Evolutionary conservation across 164 flowering plant genomes (phyloP), one percentile per base, ranked within the genome.

Genomic region (Chimonanthus salicifolius): DNA sequence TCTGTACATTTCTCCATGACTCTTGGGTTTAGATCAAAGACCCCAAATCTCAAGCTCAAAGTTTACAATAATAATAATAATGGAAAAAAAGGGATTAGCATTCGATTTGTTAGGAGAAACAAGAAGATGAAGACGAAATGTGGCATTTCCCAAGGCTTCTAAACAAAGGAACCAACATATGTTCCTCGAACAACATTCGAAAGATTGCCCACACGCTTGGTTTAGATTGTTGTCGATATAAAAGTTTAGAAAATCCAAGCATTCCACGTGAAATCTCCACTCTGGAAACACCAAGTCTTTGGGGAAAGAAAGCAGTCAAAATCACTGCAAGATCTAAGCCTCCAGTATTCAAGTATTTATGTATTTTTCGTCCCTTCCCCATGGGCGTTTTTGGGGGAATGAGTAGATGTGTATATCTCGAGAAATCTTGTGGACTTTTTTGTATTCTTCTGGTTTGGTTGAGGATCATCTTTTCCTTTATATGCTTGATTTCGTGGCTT

Each of bases 71-170:
- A 33, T 33, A 33, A 33, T 33, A 33, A 33, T 33, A 33, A 33
- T 33, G 33, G 33, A 33, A 33, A 33, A 33, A 54, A 4, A 10
- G 13, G 16, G 60, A 54, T 6, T 3, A 54, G 4, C 8, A n/a
- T 54, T 54, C 60, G 5, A 10, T 54, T 54, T 11, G 60, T 13
- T 2, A 18, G 45, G 45, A 48, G 45, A 66, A 66, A 66, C 82
- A 76, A 79, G 74, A 48, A 70, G 76, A 70, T 45, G 6, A 47
- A 49, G 70, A 72, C 78, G 69, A 75, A 69, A 33, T 54, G 60
- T 76, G 69, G 74, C 66, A 62, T 73, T 76, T 73, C 72, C 82
- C 66, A 76, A 48, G 64, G n/a, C 46, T 78, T 60, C 47, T 66
- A 51, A 72, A 60, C 68, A 72, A 64, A 64, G 51, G n/a, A 33